A percentile compares a stretch with the other conserved stretches of the same genome.
Conservation (phyloP, 139 green algal species). For the Nannochloris sp. region DNA sequence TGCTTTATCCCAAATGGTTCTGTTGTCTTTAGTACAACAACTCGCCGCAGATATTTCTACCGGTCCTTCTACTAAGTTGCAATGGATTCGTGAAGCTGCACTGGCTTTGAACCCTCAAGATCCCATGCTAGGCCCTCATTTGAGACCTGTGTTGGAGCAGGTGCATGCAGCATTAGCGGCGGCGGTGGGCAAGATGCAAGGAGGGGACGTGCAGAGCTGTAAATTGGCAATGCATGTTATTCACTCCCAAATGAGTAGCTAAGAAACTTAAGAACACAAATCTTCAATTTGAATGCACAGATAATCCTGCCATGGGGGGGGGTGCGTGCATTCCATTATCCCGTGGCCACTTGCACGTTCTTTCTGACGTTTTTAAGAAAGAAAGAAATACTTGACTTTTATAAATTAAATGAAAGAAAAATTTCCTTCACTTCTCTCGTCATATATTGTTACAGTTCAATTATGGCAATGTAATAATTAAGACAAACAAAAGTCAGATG, state of each 20-base stretch:
- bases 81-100: slow-evolving; percentile 58
- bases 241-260: slow-evolving; percentile 37
- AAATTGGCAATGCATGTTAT: slow-evolving; percentile 48
- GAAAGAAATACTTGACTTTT: too few species aligned
- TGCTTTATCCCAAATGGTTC: slow-evolving; percentile 57
- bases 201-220: slow-evolving; percentile 11
- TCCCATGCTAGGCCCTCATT: slow-evolving; percentile 46
- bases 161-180: slow-evolving; percentile 26
- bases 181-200: slow-evolving; percentile 6
- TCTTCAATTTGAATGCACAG: too few species aligned
- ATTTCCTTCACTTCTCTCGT: too few species aligned
- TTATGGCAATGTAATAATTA: too few species aligned
- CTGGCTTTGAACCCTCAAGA: slow-evolving; percentile 54
- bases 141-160: slow-evolving; percentile 42
- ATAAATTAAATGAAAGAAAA: too few species aligned
- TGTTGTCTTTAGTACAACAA: slow-evolving; percentile 76
- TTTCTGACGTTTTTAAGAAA: too few species aligned
- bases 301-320: too few species aligned
- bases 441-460: too few species aligned
- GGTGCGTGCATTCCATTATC: too few species aligned
- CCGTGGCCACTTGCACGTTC: too few species aligned
- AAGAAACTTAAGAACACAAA: too few species aligned
- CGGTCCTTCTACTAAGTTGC: slow-evolving; percentile 43
- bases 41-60: slow-evolving; percentile 49
- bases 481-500: too few species aligned